Percentiles rank a stretch among this genome's conserved stretches.
phyloP scores from a whole-genome alignment of 73 alveolate species.

The Loxodes magnus region DNA sequence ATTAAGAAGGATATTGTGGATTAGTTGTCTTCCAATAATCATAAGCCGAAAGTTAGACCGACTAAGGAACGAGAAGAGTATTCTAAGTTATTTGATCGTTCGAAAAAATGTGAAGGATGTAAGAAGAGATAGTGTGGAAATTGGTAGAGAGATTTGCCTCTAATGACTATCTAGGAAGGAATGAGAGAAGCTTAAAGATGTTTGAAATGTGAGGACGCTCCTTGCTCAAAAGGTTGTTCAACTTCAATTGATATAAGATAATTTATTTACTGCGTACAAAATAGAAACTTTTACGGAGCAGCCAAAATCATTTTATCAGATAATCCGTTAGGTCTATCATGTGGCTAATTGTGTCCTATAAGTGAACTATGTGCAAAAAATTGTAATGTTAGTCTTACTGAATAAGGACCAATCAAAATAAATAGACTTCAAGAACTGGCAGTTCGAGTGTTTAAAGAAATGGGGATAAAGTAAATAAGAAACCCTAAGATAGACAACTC shows the following conservation, averaged over 20 bases:
- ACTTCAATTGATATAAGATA: slow-evolving; percentile 44
- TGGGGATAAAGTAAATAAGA: slow-evolving; percentile 26
- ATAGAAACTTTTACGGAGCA: slow-evolving; percentile 56
- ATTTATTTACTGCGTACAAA: slow-evolving; percentile 44
- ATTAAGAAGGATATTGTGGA: too few relatives aligned
- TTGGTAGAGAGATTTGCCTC: slow-evolving; percentile 41
- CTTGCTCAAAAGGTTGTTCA: slow-evolving; percentile 51
- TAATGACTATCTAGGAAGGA: slow-evolving; percentile 37
- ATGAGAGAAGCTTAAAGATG: slow-evolving; percentile 51
- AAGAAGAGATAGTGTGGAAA: slow-evolving; percentile 22
- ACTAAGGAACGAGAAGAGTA: slow-evolving; percentile 36
- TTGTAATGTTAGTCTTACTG: slow-evolving; percentile 42
- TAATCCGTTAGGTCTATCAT: slow-evolving; percentile 48
- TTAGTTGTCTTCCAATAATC: too few relatives aligned
- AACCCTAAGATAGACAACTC: slow-evolving; percentile 30
- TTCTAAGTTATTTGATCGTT: slow-evolving; percentile 27
- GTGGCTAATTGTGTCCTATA: slow-evolving; percentile 49
- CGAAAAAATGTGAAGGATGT: slow-evolving; percentile 30
- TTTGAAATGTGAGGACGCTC: slow-evolving; percentile 47
- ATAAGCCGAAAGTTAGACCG: slow-evolving; percentile 28
- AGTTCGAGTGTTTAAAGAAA: slow-evolving; percentile 42
- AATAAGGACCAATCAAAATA: slow-evolving; percentile 46
- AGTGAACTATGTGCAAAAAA: slow-evolving; percentile 53
- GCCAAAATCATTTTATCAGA: slow-evolving; percentile 48
- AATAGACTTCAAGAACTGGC: slow-evolving; percentile 50